These are phyloP conservation scores for Macrophomina phaseolina DNA, from an alignment of 2,329 filamentous ascomycete species.

Conservation along the genomic window DNA sequence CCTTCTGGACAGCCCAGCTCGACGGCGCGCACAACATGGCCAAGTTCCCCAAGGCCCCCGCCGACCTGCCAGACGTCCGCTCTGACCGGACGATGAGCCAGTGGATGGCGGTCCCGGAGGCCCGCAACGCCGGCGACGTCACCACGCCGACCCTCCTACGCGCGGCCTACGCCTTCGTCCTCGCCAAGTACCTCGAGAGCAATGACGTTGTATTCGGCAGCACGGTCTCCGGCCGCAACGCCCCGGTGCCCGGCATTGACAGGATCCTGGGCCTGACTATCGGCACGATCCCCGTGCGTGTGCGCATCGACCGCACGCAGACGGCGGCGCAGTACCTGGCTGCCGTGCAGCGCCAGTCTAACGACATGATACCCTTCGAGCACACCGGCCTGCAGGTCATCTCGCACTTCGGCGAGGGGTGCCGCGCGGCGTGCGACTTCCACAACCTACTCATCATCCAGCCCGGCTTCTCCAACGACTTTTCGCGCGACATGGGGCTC, in stretches of 20 bases:
- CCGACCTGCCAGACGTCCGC: neutral
- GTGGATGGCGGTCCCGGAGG: neutral
- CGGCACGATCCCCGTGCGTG: conserved; percentile 9
- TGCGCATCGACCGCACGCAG: neutral
- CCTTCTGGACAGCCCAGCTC: conserved; percentile 12
- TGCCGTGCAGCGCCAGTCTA: neutral
- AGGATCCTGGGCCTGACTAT: conserved; percentile 44
- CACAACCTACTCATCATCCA: conserved; percentile 60
- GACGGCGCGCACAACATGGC: neutral
- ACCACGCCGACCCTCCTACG: neutral
- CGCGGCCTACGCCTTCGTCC: neutral
- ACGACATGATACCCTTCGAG: conserved; percentile 22
- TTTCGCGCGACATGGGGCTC: neutral
- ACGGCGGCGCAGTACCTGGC: neutral
- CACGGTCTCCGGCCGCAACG: conserved; percentile 49
- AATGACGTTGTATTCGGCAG: conserved; percentile 51
- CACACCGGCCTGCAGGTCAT: conserved; percentile 41
- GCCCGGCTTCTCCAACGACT: conserved; percentile 27
- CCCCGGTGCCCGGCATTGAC: conserved; percentile 43
- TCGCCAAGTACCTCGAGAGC: neutral
- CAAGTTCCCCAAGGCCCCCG: neutral
- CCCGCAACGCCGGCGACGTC: neutral
- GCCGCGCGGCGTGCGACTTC: conserved; percentile 56
- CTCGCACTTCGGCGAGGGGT: conserved; percentile 49
- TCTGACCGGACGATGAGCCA: neutral